Base-by-base conservation (phyloP, 2,329 filamentous ascomycete species). In the Talaromyces pinophilus region DNA sequence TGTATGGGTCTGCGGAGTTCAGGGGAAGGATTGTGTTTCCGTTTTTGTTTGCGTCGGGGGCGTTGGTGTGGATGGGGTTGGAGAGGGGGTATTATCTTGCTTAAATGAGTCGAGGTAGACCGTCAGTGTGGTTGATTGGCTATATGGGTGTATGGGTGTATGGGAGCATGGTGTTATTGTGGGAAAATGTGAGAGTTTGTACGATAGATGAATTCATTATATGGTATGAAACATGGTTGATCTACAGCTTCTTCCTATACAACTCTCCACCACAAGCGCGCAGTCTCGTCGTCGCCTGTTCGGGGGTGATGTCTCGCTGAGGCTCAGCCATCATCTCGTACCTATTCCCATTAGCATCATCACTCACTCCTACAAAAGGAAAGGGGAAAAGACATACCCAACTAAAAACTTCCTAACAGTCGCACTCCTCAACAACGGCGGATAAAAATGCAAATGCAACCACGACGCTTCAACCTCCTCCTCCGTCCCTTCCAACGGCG, bases 401-500 rank as follows among this genome's bases (percentile, higher is more conserved):
- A 99, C 95, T 62, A 98, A 80, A 81, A 98, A 99, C 82, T 99
- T 99, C 72, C 92, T 89, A 57, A 99, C 93, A 0, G 93, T 97
- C 2, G 95, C 93, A 57, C 93, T 97, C 65, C 95, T 88, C 70
- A 99, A 84, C 57, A 99, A 84, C 13, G 95, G 95, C 50, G 95
- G 95, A 78, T 97, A 98, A 79, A 99, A 99, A 81, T 99, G 95
- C 82, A 99, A 90, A 79, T 99, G 95, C 76, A 99, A 88, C 79
- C 96, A 94, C 71, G 92, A 92, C 68, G 88, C 88, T 72, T 97
- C 91, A 63, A 94, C 86, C 78, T 98, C 94, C 68, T 96, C 92
- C 0, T 87, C 85, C 0, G 87, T 90, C 25, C 92, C 93, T 30
- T 90, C 87, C 6, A 99, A 84, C 2, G 95, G 95, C 19, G 95